These are phyloP conservation scores for Pythium scleroteichum DNA, from an alignment of 352 stramenopile genomes.

Conservation along the genomic window DNA sequence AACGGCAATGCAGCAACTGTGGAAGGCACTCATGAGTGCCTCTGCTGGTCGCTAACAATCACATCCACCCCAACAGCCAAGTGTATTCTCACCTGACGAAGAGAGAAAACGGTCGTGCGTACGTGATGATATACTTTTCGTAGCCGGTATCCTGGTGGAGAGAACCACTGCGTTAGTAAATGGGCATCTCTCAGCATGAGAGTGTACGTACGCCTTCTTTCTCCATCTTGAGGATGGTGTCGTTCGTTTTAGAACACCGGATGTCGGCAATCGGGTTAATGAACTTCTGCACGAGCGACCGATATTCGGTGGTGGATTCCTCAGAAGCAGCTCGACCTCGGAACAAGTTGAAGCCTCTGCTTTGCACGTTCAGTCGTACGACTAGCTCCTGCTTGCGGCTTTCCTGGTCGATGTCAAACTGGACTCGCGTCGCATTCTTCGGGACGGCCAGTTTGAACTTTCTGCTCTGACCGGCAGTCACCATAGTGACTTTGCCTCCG, in stretches of 20 bases:
- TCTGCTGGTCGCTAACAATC: not conserved
- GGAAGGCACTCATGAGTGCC: not conserved
- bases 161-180: not conserved
- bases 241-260: constrained; percentile 62
- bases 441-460: constrained; percentile 54
- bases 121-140: constrained; percentile 81
- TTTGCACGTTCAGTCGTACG: constrained; percentile 55
- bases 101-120: constrained; percentile 74
- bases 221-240: constrained; percentile 77
- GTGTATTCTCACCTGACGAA: constrained; percentile 56
- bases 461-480: constrained; percentile 41
- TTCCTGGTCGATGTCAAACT: constrained; percentile 76
- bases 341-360: constrained; percentile 55
- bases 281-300: constrained; percentile 57
- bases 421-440: constrained; percentile 43
- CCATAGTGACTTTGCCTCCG: constrained; percentile 61
- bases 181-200: not conserved
- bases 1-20: constrained; percentile 71
- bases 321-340: constrained; percentile 36
- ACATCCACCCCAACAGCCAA: not conserved
- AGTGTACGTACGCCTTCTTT: constrained; percentile 62
- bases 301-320: constrained; percentile 31
- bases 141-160: constrained; percentile 47
- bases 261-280: constrained; percentile 79
- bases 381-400: constrained; percentile 71